phyloP scores from a whole-genome alignment of 306 rosid species.

The Dryas alaskensis region DNA sequence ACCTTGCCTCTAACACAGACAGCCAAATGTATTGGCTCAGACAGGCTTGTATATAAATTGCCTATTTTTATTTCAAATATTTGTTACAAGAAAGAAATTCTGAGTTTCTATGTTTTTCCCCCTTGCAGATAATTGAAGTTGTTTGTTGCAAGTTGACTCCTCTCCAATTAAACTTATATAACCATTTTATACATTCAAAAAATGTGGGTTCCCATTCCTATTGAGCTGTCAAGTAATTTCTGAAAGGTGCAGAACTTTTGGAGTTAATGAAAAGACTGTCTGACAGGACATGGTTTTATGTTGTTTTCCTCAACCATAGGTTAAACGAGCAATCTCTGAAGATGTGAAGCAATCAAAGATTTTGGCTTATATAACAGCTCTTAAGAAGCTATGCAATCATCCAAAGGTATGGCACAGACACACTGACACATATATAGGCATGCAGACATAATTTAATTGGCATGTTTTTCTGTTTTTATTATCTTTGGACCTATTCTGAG shows the following conservation, averaged over 20 bases:
- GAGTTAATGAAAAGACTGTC: slow-evolving; percentile 20
- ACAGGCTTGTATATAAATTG: not conserved
- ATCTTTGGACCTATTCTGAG: slow-evolving; percentile 4
- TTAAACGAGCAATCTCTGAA: slow-evolving; percentile 75
- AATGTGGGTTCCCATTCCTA: slow-evolving; percentile 55
- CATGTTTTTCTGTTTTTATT: slow-evolving; percentile 7
- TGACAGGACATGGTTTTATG: slow-evolving; percentile 27
- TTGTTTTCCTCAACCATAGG: slow-evolving; percentile 43
- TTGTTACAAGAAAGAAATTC: not conserved
- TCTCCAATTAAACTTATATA: slow-evolving; percentile 81
- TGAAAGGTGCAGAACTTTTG: slow-evolving; percentile 9
- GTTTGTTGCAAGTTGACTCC: slow-evolving; percentile 97
- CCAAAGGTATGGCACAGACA: slow-evolving; percentile 63
- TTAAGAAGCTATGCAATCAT: slow-evolving; percentile 94
- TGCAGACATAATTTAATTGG: not conserved
- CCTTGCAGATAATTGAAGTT: slow-evolving; percentile 84
- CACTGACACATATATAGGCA: not conserved
- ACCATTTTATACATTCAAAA: slow-evolving; percentile 87
- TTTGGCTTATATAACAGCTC: slow-evolving; percentile 91
- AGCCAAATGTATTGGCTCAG: not conserved
- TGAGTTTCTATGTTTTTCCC: slow-evolving; percentile 16
- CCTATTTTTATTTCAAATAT: not conserved
- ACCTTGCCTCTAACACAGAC: not conserved
- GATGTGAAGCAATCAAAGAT: slow-evolving; percentile 81
- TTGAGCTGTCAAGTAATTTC: slow-evolving; percentile 20